phyloP scores from a whole-genome alignment of 306 rosid genomes.

The Vigna angularis region DNA sequence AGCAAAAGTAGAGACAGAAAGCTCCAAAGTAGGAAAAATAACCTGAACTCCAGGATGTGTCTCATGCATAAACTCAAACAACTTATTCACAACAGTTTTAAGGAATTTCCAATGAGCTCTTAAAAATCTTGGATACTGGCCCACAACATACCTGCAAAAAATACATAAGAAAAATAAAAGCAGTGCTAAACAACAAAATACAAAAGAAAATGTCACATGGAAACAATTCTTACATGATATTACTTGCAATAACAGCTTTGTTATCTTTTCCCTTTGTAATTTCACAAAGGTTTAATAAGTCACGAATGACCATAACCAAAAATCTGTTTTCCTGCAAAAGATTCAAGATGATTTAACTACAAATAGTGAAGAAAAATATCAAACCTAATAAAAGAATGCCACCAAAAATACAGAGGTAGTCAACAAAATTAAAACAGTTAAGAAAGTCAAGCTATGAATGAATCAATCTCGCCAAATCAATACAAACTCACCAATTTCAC shows the following conservation, averaged over 20 bases:
- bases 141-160: conserved; percentile 90
- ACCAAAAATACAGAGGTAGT: conserved; percentile 28
- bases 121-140: conserved; percentile 94
- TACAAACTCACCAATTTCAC: too few species aligned
- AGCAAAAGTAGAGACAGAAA: not conserved
- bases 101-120: conserved; percentile 98
- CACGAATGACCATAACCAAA: conserved; percentile 99
- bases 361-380: not conserved
- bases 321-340: conserved; percentile 89
- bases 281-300: conserved; percentile 91
- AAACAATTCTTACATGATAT: conserved; percentile 76
- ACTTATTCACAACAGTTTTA: conserved; percentile 93
- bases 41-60: conserved; percentile 99
- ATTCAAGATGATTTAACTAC: conserved; percentile 31
- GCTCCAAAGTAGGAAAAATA: conserved; percentile 26
- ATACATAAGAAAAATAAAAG: conserved; percentile 2
- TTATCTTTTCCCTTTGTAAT: conserved; percentile 97
- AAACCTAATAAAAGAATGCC: conserved; percentile 25
- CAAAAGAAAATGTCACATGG: not conserved
- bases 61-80: conserved; percentile 99
- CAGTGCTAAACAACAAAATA: not conserved
- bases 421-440: conserved; percentile 14
- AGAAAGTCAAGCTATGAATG: conserved; percentile 8
- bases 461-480: not conserved
- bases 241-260: conserved; percentile 99